phyloP scores from a whole-genome alignment of 2,329 filamentous ascomycete species.

The Microdochium nivale region DNA sequence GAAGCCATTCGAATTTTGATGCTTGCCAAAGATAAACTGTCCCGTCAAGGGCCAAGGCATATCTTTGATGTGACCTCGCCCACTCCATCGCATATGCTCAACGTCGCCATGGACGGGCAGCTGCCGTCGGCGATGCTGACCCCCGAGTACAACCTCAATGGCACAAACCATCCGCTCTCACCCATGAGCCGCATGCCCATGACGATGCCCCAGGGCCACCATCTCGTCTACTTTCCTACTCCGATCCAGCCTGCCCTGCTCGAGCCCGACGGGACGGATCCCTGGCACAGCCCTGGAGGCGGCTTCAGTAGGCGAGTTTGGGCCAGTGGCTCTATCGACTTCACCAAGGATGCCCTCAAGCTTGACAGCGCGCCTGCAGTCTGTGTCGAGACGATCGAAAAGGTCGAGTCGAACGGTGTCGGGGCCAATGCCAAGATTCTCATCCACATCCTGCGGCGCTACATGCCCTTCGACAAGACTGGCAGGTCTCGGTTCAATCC shows the following conservation, averaged over 20 bases:
- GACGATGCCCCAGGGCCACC: conserved; percentile 59
- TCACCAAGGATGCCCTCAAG: conserved; percentile 23
- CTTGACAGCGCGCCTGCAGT: conserved; percentile 32
- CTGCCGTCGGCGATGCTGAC: conserved; percentile 15
- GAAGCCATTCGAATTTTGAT: conserved; percentile 7
- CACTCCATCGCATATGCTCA: conserved; percentile 57
- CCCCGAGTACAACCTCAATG: not conserved
- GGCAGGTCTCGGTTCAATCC: not conserved
- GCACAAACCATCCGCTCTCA: not conserved
- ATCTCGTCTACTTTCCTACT: conserved; percentile 82
- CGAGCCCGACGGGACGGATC: conserved; percentile 77
- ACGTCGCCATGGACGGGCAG: conserved; percentile 41
- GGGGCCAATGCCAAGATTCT: conserved; percentile 35
- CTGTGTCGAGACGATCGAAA: conserved; percentile 37
- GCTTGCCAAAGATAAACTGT: conserved; percentile 9
- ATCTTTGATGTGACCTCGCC: conserved; percentile 35
- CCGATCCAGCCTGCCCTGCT: conserved; percentile 53
- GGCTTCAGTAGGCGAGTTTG: conserved; percentile 76
- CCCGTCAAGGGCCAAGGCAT: conserved; percentile 12
- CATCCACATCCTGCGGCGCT: conserved; percentile 41
- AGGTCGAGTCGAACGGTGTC: conserved; percentile 24
- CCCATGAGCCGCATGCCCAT: not conserved
- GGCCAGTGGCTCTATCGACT: conserved; percentile 69
- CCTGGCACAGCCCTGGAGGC: conserved; percentile 63
- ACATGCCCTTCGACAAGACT: conserved; percentile 20